These are phyloP conservation scores for Kluyveromyces aestuarii DNA, from an alignment of 805 yeast genomes.

Conservation along the genomic window DNA sequence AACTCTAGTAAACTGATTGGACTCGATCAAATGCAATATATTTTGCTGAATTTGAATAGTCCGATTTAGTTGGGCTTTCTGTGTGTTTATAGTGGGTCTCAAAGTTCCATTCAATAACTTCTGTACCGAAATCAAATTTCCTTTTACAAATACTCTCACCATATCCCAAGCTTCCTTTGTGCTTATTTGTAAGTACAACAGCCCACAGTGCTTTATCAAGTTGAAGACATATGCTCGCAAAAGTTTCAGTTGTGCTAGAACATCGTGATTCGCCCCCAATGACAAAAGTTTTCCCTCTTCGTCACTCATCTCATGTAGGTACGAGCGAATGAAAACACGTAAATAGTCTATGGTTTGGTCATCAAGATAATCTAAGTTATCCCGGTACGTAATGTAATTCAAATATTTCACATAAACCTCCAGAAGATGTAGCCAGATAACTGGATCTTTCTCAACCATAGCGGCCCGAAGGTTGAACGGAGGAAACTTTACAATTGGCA, in stretches of 20 bases:
- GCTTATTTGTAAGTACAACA: constrained; percentile 45
- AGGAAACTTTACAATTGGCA: constrained; percentile 64
- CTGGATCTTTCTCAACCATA: constrained; percentile 76
- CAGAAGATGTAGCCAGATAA: constrained; percentile 67
- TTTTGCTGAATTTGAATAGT: constrained; percentile 42
- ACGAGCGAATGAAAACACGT: constrained; percentile 45
- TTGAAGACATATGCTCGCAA: constrained; percentile 43
- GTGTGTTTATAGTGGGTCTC: constrained; percentile 22
- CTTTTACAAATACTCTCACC: constrained; percentile 41
- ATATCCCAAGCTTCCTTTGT: constrained; percentile 63
- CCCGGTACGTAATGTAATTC: constrained; percentile 34
- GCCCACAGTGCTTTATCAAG: constrained; percentile 42
- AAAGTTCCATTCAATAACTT: constrained; percentile 45
- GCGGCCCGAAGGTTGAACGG: constrained; percentile 68
- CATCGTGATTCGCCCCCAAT: constrained; percentile 66
- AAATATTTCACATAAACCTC: constrained; percentile 53
- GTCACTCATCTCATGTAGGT: constrained; percentile 49
- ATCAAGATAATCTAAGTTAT: constrained; percentile 34
- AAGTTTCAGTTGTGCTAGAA: constrained; percentile 39
- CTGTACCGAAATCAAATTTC: constrained; percentile 37
- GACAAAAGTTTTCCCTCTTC: constrained; percentile 56
- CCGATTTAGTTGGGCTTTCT: constrained; percentile 27
- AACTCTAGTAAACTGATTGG: constrained; percentile 35
- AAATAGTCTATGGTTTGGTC: constrained; percentile 51
- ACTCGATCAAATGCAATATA: constrained; percentile 38